Percentiles rank a stretch among this genome's conserved stretches.
Evolutionary conservation across 495 filamentous ascomycete genomes (phyloP).

Genomic region (Melanomma pulvis-pyrius): DNA sequence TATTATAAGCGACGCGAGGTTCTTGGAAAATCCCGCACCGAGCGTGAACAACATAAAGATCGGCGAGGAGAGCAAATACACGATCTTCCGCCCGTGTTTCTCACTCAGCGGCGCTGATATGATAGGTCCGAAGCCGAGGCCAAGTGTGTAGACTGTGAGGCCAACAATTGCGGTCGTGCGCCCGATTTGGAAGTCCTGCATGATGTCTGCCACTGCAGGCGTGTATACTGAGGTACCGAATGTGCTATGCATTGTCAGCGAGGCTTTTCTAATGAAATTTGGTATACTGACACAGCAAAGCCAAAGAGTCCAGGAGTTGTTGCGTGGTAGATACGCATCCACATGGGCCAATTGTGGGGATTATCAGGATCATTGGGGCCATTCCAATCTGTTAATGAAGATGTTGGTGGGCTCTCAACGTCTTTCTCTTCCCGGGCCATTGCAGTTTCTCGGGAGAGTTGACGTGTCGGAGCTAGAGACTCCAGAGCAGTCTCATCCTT

Average conservation of each 20-base stretch:
- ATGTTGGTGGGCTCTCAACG: not conserved
- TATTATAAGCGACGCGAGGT: slow-evolving; percentile 58
- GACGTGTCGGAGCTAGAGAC: not conserved
- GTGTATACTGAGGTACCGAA: slow-evolving; percentile 44
- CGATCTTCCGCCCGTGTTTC: slow-evolving; percentile 40
- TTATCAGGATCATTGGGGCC: slow-evolving; percentile 48
- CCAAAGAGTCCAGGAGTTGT: slow-evolving; percentile 37
- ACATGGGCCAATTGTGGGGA: slow-evolving; percentile 47
- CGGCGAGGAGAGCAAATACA: slow-evolving; percentile 48
- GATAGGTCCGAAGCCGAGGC: slow-evolving; percentile 44
- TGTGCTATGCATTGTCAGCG: too few species aligned
- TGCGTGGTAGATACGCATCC: slow-evolving; percentile 38
- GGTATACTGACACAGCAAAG: slow-evolving; percentile 40
- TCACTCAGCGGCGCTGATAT: slow-evolving; percentile 46
- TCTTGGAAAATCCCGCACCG: slow-evolving; percentile 61
- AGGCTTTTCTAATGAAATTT: not conserved
- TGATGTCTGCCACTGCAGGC: slow-evolving; percentile 39
- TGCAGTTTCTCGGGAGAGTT: not conserved
- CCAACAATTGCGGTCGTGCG: slow-evolving; percentile 39
- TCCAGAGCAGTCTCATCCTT: not conserved
- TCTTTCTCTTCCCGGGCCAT: not conserved
- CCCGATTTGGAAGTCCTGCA: slow-evolving; percentile 39
- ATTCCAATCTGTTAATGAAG: slow-evolving; percentile 39
- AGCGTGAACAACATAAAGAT: slow-evolving; percentile 64
- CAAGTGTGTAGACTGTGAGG: slow-evolving; percentile 44